Evolutionary conservation across 345 rosid genomes (phyloP).

Genomic region (Moringa oleifera): DNA sequence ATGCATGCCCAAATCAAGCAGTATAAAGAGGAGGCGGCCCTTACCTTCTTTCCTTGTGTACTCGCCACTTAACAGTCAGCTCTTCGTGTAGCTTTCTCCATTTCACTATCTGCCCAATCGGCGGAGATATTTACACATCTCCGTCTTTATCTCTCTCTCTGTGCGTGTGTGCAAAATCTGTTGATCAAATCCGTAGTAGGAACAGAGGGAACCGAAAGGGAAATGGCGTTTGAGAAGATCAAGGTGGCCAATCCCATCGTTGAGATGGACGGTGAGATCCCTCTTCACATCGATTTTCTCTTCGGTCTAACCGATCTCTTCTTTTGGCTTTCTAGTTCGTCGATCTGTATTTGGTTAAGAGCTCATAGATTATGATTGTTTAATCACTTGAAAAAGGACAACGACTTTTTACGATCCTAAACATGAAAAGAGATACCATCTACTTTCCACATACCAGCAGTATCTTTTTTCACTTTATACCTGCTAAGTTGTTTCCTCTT

Average conservation of each 20-base stretch:
- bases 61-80: not conserved
- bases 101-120: not conserved
- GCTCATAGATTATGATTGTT: not conserved
- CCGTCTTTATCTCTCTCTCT: not conserved
- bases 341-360: not conserved
- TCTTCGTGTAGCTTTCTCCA: too few relatives aligned
- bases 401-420: not conserved
- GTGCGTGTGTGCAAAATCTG: not conserved
- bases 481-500: too few relatives aligned
- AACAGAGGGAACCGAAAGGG: not conserved
- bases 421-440: too few relatives aligned
- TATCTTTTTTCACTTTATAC: too few relatives aligned
- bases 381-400: not conserved
- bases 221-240: conserved; percentile 83
- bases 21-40: not conserved
- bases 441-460: too few relatives aligned
- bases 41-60: too few relatives aligned
- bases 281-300: not conserved
- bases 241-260: conserved; percentile 92
- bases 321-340: not conserved
- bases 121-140: not conserved
- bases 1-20: not conserved
- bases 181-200: not conserved
- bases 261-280: conserved; percentile 88
- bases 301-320: not conserved